Base-by-base conservation (phyloP, 805 yeast species). In the Vanderwaltozyma yarrowii region DNA sequence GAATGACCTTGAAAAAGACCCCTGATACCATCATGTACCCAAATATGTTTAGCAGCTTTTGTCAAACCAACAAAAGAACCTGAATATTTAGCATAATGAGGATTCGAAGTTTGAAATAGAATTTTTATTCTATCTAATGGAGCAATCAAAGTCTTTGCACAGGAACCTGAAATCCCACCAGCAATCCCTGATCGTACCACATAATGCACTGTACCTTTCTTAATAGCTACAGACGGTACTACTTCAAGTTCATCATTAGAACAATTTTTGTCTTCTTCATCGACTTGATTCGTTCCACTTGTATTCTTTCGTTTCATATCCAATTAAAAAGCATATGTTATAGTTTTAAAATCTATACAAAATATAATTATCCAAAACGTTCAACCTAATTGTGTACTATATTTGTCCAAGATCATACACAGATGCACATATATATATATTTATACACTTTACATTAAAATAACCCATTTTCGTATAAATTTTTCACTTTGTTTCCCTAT, bases 1-100 rank as follows among this genome's bases (percentile, higher is more conserved):
- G 95, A 84, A 58, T 92, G 98, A 30, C 98, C 98, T 52, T 89
- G 95, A 57, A 78, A 89, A 38, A 92, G 73, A 2, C 98, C 98
- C 31, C 64, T 45, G 1, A 78, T 33, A 14, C 97, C 97, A 57
- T 86, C 92, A 36, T 64, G 67, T 7, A 49, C 39, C 63, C 75
- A 75, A 19, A 92, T 88, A 40, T 74, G 70, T 26, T 63, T 62
- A 0, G 80, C 80, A 0, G 98, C 97, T 33, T 67, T 64, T 44
- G 76, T 68, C 38, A 92, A 64, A 2, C 98, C 98, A 24, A 64
- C 59, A 45, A 82, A 73, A 1, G 89, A 76, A 13, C 96, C 96
- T 7, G 94, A 69, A 56, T 74, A 86, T 56, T 80, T 74, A 29
- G 73, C 62, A 51, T 84, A 92, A 44, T 81, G 89, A 0, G 97